phyloP scores from a whole-genome alignment of 2,329 filamentous ascomycete species.

The Botrytis squamosa region DNA sequence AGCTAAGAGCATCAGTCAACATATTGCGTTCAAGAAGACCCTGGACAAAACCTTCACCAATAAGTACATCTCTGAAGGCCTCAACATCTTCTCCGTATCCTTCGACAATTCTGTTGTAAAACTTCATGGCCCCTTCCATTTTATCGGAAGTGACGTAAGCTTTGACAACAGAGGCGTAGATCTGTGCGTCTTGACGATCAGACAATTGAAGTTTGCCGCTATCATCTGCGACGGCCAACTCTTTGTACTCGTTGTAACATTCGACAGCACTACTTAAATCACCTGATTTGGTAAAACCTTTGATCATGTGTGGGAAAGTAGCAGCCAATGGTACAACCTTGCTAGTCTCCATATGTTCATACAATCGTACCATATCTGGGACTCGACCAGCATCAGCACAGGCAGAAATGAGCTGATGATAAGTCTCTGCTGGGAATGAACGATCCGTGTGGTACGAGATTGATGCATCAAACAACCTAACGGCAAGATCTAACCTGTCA shows the following conservation, averaged over 20 bases:
- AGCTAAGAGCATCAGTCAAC: constrained; percentile 70
- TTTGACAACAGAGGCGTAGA: constrained; percentile 89
- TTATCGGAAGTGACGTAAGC: constrained; percentile 83
- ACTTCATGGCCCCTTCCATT: constrained; percentile 76
- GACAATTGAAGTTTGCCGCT: constrained; percentile 66
- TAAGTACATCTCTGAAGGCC: constrained; percentile 68
- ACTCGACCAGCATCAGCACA: constrained; percentile 80
- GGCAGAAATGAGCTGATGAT: constrained; percentile 79
- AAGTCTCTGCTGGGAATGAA: constrained; percentile 76
- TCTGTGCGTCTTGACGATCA: constrained; percentile 73
- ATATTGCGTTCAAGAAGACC: constrained; percentile 70
- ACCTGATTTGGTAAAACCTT: constrained; percentile 79
- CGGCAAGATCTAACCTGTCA: constrained; percentile 78
- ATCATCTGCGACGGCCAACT: constrained; percentile 81
- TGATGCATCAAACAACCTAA: constrained; percentile 82
- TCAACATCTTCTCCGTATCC: constrained; percentile 57
- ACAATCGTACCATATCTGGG: constrained; percentile 86
- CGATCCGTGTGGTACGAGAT: constrained; percentile 55
- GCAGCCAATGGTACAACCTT: constrained; percentile 72
- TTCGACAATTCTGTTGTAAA: constrained; percentile 75
- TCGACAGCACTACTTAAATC: constrained; percentile 87
- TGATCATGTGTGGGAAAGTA: constrained; percentile 91
- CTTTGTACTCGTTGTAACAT: constrained; percentile 93
- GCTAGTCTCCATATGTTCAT: constrained; percentile 84
- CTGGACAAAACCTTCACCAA: constrained; percentile 74